phyloP scores from a whole-genome alignment of 805 yeast species.

The Monosporozyma aquatica region DNA sequence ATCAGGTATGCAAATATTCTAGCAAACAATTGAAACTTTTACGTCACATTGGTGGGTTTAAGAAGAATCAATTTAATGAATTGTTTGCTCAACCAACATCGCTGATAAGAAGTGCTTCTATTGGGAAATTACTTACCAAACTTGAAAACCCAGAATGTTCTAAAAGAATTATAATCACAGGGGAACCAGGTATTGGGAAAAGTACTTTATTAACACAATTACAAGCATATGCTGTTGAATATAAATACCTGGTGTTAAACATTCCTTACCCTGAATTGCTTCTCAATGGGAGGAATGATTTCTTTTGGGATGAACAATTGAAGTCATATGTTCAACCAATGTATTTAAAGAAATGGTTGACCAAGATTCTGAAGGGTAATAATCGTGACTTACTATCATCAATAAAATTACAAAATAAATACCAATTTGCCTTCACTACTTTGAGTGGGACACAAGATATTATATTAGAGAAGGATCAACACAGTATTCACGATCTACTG shows the following conservation, averaged over 20 bases:
- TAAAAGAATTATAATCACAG: conserved; percentile 51
- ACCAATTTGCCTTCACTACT: conserved; percentile 28
- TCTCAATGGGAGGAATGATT: conserved; percentile 68
- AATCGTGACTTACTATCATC: conserved; percentile 29
- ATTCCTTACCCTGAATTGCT: conserved; percentile 52
- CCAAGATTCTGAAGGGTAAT: conserved; percentile 43
- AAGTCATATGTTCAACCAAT: conserved; percentile 66
- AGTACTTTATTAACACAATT: conserved; percentile 58
- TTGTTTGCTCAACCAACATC: conserved; percentile 52
- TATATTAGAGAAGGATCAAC: conserved; percentile 21
- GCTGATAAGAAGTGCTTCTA: conserved; percentile 44
- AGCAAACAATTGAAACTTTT: conserved; percentile 36
- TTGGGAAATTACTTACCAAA: conserved; percentile 33
- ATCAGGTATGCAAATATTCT: conserved; percentile 36
- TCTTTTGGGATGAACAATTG: conserved; percentile 42
- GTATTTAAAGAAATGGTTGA: conserved; percentile 53
- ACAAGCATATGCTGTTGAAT: conserved; percentile 27
- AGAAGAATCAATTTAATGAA: conserved; percentile 61
- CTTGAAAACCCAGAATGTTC: conserved; percentile 31
- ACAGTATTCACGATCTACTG: conserved; percentile 38
- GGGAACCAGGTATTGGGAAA: conserved; percentile 74
- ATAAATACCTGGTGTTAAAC: conserved; percentile 56
- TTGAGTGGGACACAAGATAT: conserved; percentile 23
- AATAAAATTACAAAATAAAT: conserved; percentile 30
- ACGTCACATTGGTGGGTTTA: conserved; percentile 51